Conservation (phyloP, 768 basidiomycete species). For the Cystofilobasidium capitatum region DNA sequence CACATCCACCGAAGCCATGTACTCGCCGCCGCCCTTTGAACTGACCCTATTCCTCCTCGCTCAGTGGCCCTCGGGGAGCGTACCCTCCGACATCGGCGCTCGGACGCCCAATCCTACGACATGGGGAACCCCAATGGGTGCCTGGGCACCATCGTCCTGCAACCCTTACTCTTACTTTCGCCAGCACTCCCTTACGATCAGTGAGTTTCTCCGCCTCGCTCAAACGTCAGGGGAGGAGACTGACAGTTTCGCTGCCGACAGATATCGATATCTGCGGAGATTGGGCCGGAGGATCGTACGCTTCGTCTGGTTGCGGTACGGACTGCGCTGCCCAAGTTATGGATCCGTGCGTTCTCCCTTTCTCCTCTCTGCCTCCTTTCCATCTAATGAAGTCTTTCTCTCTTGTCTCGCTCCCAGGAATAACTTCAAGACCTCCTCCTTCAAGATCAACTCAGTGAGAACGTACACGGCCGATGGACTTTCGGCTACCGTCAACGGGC, state of each 20-base stretch:
- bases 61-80: background rate
- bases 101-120: background rate
- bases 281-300: constrained; percentile 9
- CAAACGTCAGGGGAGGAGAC: background rate
- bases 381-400: background rate
- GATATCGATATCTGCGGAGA: constrained; percentile 13
- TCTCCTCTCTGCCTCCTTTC: background rate
- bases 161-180: constrained; percentile 36
- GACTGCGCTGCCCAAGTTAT: background rate
- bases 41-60: too few relatives aligned
- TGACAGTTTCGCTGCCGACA: background rate
- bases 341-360: background rate
- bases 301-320: background rate
- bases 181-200: constrained; percentile 36
- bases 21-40: background rate
- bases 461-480: constrained; percentile 8
- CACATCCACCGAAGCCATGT: background rate
- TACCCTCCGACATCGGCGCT: background rate
- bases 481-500: background rate
- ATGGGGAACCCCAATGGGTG: constrained; percentile 35
- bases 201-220: background rate
- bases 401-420: background rate
- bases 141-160: constrained; percentile 35
- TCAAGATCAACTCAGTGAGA: constrained; percentile 13
- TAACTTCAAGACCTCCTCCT: background rate